These are phyloP conservation scores for Blattamonas nauphoetae DNA, from an alignment of 78 protist genomes.

Conservation along the genomic window DNA sequence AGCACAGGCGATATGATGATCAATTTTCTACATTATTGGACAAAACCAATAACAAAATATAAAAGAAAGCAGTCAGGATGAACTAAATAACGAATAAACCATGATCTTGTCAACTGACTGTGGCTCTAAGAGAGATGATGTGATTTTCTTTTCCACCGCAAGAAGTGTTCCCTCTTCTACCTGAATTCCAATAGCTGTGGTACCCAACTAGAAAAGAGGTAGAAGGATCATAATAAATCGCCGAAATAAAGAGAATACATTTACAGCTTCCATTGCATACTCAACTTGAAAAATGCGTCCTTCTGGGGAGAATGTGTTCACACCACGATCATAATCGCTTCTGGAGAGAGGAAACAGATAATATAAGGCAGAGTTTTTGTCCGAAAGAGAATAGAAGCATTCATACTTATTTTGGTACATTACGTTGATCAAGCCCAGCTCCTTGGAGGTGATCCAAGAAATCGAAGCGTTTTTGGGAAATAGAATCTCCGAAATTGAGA, in stretches of 20 bases:
- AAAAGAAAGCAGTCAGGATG: neutral
- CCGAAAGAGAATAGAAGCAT: no score
- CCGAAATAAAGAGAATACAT: constrained; percentile 49
- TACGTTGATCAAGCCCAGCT: no score
- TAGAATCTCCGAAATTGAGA: no score
- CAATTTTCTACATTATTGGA: constrained; percentile 10
- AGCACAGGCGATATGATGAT: constrained; percentile 73
- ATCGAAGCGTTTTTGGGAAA: no score
- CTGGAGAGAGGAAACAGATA: no score
- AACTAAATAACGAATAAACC: neutral
- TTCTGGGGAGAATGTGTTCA: constrained; percentile 98
- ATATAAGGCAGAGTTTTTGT: no score
- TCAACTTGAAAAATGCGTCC: constrained; percentile 89
- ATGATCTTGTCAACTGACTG: constrained; percentile 62
- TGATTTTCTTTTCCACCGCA: constrained; percentile 90
- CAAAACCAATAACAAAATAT: neutral
- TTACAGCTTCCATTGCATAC: constrained; percentile 94
- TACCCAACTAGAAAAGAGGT: constrained; percentile 60
- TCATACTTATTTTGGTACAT: no score
- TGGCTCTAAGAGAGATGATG: constrained; percentile 86
- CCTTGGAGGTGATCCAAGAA: no score
- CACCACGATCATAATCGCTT: constrained; percentile 94
- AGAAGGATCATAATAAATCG: constrained; percentile 15
- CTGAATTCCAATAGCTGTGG: constrained; percentile 92
- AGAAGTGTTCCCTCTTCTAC: constrained; percentile 92